These are phyloP conservation scores for Fusarium redolens DNA, from an alignment of 2,329 filamentous ascomycete genomes.

Conservation along the genomic window DNA sequence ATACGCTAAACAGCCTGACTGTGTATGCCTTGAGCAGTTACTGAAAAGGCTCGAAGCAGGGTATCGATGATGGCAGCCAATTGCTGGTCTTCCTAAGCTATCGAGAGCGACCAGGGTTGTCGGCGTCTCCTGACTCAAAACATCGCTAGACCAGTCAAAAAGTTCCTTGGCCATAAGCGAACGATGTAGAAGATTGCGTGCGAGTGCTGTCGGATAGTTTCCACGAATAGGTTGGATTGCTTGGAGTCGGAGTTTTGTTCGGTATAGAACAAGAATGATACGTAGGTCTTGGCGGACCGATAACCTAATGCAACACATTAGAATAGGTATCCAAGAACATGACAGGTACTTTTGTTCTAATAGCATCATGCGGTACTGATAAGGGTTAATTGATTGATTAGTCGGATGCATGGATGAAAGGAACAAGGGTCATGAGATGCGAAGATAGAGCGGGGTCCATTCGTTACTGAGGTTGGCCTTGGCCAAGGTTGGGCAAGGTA, in stretches of 20 bases:
- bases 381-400: conserved; percentile 20
- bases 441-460: conserved; percentile 7
- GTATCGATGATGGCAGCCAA: conserved; percentile 14
- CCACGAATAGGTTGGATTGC: conserved; percentile 13
- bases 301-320: conserved; percentile 26
- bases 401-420: conserved; percentile 5
- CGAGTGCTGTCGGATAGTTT: conserved; percentile 2
- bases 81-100: conserved; percentile 4
- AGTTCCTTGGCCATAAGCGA: conserved; percentile 2
- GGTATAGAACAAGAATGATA: neutral
- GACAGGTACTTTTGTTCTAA: conserved; percentile 30
- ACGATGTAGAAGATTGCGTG: conserved; percentile 11
- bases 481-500: neutral
- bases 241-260: conserved; percentile 1
- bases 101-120: conserved; percentile 6
- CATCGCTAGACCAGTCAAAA: conserved; percentile 6
- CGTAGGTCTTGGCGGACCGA: conserved; percentile 6
- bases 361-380: conserved; percentile 23
- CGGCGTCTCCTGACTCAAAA: conserved; percentile 9
- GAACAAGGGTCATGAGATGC: conserved; percentile 16
- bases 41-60: conserved; percentile 3
- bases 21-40: neutral
- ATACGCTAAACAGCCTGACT: neutral
- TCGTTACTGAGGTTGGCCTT: neutral
- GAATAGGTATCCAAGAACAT: conserved; percentile 7